These are phyloP conservation scores for Fraxinus floribunda DNA, from an alignment of 305 asterid species.

Conservation along the genomic window DNA sequence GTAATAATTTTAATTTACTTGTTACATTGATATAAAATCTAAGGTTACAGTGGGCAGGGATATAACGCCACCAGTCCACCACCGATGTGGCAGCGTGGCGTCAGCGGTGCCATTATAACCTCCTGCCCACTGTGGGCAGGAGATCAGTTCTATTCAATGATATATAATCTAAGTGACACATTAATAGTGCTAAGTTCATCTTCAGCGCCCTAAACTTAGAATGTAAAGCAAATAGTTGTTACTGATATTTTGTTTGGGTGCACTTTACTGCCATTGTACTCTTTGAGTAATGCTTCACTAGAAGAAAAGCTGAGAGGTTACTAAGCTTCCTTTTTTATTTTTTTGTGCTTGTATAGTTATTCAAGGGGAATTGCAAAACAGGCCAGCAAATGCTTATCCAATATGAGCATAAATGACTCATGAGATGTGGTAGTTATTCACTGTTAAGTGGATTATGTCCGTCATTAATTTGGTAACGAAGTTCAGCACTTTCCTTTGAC, in stretches of 20 bases:
- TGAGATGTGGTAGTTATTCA: background rate
- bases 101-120: too few relatives aligned
- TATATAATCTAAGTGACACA: background rate
- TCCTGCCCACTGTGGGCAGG: too few relatives aligned
- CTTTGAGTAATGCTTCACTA: background rate
- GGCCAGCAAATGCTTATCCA: background rate
- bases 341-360: background rate
- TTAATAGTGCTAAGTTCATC: background rate
- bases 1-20: background rate
- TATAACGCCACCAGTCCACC: too few relatives aligned
- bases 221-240: background rate
- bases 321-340: background rate
- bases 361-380: background rate
- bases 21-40: background rate
- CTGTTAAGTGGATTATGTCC: background rate
- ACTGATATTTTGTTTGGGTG: background rate
- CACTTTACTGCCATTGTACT: background rate
- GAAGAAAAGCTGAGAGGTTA: background rate
- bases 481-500: background rate
- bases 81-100: too few relatives aligned
- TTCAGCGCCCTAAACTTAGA: background rate
- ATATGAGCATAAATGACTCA: background rate
- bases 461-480: background rate
- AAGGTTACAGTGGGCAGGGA: too few relatives aligned
- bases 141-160: background rate